Base-by-base conservation (phyloP, 129 eudicot species). In the Lonicera japonica region DNA sequence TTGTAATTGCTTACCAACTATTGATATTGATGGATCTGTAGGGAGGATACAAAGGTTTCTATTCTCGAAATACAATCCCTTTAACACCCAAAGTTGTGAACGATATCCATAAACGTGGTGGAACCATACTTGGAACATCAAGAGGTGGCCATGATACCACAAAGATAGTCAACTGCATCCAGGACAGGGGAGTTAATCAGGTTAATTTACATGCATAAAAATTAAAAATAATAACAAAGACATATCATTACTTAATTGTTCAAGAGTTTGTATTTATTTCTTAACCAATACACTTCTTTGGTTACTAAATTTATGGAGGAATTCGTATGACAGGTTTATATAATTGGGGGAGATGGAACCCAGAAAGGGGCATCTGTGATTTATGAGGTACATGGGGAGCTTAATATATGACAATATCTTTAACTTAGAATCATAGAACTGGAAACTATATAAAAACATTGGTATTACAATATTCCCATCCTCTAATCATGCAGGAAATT, bases 111-210 rank as follows among this genome's bases (percentile, higher is more conserved):
- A 94, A 88, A 70, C 91, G 96, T 3, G 99, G 99, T 34, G 99
- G 99, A 21, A 94, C 99, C 40, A 45, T 94, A 38, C 75, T 94
- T 7, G 99, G 96, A 40, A 75, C 99, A 54, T 94, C 99, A 23
- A 75, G 96, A 56, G 99, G 96, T 60, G 96, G 99, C 65, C 86
- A 94, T 67, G 89, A 83, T 66, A 85, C 84, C 15, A 81, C 70
- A 43, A 94, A 83, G 65, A 88, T 94, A 48, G 99, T 94, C 46
- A 94, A 88, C 64, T 74, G 88, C 83, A 94, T 94, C 77, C 86
- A 94, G 81, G 99, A 94, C 73, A 85, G 99, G 18, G 87, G 90
- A 64, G 82, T 94, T n/a, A 94, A 94, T 74, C 99, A 94, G 99
- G 99, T 87, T n/a, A n/a, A n/a, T n/a, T 40, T 36, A 58, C 18